Evolutionary conservation across 164 flowering plant species (phyloP).

Genomic region (Berberis vulgaris): DNA sequence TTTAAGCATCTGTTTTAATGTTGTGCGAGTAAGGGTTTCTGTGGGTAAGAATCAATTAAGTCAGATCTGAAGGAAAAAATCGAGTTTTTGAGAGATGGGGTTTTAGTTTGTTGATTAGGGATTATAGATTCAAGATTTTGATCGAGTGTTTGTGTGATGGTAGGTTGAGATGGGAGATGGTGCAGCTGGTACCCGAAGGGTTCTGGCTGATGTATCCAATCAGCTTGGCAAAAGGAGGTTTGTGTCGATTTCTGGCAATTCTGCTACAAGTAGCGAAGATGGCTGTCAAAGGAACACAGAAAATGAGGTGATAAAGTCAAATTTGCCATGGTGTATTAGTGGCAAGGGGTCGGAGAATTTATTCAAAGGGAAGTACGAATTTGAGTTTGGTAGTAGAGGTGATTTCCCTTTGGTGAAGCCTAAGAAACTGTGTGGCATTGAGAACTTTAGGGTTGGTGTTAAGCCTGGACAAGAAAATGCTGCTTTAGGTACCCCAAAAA

Average conservation of each 20-base stretch:
- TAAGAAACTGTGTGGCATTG: constrained; percentile 5
- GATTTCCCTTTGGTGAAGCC: constrained; percentile 7
- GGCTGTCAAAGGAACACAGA: constrained; percentile 13
- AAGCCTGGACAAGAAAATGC: constrained; percentile 5
- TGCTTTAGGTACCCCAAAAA: constrained; percentile 3
- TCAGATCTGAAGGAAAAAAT: too few relatives aligned
- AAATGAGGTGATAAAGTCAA: constrained; percentile 9
- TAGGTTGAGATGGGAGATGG: constrained; percentile 26
- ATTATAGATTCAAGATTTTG: too few relatives aligned
- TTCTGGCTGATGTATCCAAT: constrained; percentile 55
- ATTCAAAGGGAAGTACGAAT: constrained; percentile 13
- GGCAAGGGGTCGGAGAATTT: constrained; percentile 25
- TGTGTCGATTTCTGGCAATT: constrained; percentile 15
- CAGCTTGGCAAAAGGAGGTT: constrained; percentile 33
- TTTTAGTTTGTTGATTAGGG: too few relatives aligned
- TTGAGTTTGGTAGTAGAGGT: constrained; percentile 4
- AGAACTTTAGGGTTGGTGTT: neutral
- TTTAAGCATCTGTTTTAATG: too few relatives aligned
- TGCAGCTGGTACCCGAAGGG: constrained; percentile 22
- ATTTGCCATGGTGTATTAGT: constrained; percentile 13
- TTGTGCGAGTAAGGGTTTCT: too few relatives aligned
- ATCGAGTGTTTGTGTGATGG: neutral
- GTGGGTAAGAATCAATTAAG: too few relatives aligned
- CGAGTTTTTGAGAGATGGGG: too few relatives aligned
- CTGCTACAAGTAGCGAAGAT: constrained; percentile 7